Conservation (phyloP, 768 basidiomycete genomes). For the Trametes cinnabarina region DNA sequence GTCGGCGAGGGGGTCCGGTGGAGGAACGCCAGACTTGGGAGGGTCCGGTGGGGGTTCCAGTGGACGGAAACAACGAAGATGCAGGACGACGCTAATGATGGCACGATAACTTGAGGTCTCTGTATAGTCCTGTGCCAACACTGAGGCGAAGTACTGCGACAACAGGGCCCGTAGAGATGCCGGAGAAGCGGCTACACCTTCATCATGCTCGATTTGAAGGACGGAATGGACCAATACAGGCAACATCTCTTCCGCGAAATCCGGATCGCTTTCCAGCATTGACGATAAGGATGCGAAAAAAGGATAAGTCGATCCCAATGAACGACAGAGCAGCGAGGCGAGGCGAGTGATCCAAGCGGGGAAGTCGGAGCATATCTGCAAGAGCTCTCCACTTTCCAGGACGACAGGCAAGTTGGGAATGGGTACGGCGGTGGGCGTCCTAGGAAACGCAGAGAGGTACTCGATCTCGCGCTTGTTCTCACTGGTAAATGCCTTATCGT, state of each 20-base stretch:
- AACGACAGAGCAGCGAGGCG: constrained; percentile 54
- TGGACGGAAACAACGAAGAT: constrained; percentile 69
- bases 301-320: constrained; percentile 49
- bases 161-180: constrained; percentile 35
- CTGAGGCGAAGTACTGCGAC: constrained; percentile 51
- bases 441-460: constrained; percentile 27
- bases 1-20: too few relatives aligned
- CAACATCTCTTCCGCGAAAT: constrained; percentile 65
- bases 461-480: constrained; percentile 24
- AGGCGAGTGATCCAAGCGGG: constrained; percentile 60
- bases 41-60: constrained; percentile 33
- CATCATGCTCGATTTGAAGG: constrained; percentile 38
- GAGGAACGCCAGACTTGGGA: too few relatives aligned
- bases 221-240: constrained; percentile 75
- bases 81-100: constrained; percentile 74
- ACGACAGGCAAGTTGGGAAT: constrained; percentile 39
- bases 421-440: constrained; percentile 20
- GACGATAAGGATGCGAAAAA: constrained; percentile 70
- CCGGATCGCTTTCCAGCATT: constrained; percentile 52
- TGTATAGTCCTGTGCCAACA: constrained; percentile 44
- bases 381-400: constrained; percentile 33
- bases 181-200: constrained; percentile 20
- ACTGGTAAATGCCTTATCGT: constrained; percentile 33
- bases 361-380: constrained; percentile 50
- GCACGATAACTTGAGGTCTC: constrained; percentile 46